Conservation (phyloP, 2,329 filamentous ascomycete species). For the Elsinoe batatas region DNA sequence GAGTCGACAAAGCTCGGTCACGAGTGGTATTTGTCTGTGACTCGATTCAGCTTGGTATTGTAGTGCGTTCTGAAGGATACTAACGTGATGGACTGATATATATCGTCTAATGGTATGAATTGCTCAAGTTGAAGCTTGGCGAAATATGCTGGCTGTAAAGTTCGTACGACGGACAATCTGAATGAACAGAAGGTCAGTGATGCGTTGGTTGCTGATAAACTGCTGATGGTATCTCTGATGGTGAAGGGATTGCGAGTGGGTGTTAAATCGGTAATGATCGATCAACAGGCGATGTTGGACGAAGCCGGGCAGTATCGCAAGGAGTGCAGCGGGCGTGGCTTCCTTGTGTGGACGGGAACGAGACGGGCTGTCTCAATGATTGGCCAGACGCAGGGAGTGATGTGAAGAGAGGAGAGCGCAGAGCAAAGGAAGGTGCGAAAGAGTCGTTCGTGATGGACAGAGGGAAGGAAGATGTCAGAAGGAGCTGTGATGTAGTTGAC, state of each 20-base stretch:
- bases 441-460: slow-evolving; percentile 14
- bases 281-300: slow-evolving; percentile 12
- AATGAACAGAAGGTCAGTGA: slow-evolving; percentile 7
- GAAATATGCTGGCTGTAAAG: slow-evolving; percentile 6
- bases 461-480: slow-evolving; percentile 13
- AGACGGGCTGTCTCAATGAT: slow-evolving; percentile 11
- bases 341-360: slow-evolving; percentile 13
- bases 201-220: slow-evolving; percentile 10
- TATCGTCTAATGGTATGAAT: neutral
- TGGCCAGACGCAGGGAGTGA: slow-evolving; percentile 12
- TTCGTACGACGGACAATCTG: slow-evolving; percentile 8
- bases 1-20: slow-evolving; percentile 11
- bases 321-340: slow-evolving; percentile 16
- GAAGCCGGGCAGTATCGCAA: slow-evolving; percentile 12
- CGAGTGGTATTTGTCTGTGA: slow-evolving; percentile 6
- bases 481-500: neutral
- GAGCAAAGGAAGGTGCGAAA: slow-evolving; percentile 13
- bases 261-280: slow-evolving; percentile 4
- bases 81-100: neutral
- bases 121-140: slow-evolving; percentile 1
- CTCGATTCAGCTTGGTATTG: neutral
- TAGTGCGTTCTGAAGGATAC: too few species aligned
- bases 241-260: slow-evolving; percentile 8
- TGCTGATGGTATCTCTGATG: slow-evolving; percentile 2
- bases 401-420: slow-evolving; percentile 14